Conservation (phyloP, 345 rosid species). For the Excoecaria agallocha region DNA sequence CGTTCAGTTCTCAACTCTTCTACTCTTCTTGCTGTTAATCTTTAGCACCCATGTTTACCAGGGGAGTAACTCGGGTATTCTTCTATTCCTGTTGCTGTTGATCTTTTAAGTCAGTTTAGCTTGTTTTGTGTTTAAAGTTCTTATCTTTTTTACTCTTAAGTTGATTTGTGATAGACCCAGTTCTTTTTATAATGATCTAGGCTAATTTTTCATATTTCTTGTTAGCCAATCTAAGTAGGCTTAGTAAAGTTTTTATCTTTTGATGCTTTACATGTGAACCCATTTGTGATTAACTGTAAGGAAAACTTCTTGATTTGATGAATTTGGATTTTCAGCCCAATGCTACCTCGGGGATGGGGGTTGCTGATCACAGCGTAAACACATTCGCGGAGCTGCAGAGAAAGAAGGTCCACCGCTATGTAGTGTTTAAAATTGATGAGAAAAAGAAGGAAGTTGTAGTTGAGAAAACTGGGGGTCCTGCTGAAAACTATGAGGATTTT, state of each 20-base stretch:
- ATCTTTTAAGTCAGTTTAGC: not conserved
- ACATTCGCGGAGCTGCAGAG: slow-evolving; percentile 64
- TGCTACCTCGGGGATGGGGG: slow-evolving; percentile 81
- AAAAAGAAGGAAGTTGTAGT: slow-evolving; percentile 56
- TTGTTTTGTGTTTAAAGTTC: not conserved
- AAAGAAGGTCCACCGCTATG: slow-evolving; percentile 65
- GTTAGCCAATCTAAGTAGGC: not conserved
- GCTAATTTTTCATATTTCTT: not conserved
- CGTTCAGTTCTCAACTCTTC: not conserved
- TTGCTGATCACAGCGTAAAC: slow-evolving; percentile 58
- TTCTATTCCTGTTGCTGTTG: not conserved
- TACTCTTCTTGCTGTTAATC: not conserved
- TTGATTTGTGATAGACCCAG: not conserved
- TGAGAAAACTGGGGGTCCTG: slow-evolving; percentile 62
- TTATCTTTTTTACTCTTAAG: not conserved
- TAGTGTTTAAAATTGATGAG: slow-evolving; percentile 64
- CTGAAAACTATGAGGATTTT: slow-evolving; percentile 69
- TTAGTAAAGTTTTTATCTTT: not conserved
- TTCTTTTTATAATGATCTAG: not conserved
- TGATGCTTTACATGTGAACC: slow-evolving; percentile 4
- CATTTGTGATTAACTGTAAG: slow-evolving; percentile 9
- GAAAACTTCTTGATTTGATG: not conserved
- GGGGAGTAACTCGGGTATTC: slow-evolving; percentile 52
- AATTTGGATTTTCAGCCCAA: slow-evolving; percentile 47
- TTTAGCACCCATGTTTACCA: slow-evolving; percentile 44